Base-by-base conservation (phyloP, 2,329 filamentous ascomycete genomes). In the Diaporthe citri region DNA sequence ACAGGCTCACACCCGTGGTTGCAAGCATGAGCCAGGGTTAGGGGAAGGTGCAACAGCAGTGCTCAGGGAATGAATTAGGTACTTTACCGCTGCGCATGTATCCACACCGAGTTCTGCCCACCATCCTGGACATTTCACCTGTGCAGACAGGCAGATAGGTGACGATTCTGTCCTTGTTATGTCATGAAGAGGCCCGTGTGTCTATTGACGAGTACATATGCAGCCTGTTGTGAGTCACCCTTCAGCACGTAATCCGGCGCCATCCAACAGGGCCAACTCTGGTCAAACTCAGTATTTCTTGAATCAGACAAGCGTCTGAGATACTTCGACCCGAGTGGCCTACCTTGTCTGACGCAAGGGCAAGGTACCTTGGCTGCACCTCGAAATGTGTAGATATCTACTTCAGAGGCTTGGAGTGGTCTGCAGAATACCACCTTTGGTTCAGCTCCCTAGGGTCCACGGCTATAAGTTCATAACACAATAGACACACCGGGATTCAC, bases 211-310 rank as follows among this genome's bases (percentile, higher is more conserved):
- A 34, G 28, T 67, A 17, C 28, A 73, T 60, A 20, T 28, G 41
- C 41, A 15, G 10, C 52, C 60, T 75, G 34, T 36, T 55, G 22
- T 73, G 74, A 75, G 48, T 75, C 74, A 67, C 22, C 46, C 43
- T 67, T 15, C 62, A 52, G 31, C 60, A 17, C 31, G 31, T 13
- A 51, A 67, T n/a, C 31, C 5, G 3, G 22, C 25, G 52, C 28
- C 31, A 34, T 36, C 31, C 39, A 31, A 34, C 39, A 25, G 15
- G 39, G 59, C 59, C 12, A 20, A 39, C 43, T 28, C 28, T 31
- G 31, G 46, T 67, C 25, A 28, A 67, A 6, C 31, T 17, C 12
- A 36, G 5, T 10, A 36, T 15, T 6, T n/a, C 12, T 66, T 4
- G 12, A 15, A 48, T 22, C 5, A 20, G 20, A 25, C 12, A 22